These are phyloP conservation scores for Fusarium sp. DNA, from an alignment of 2,329 filamentous ascomycete species.

Conservation along the genomic window DNA sequence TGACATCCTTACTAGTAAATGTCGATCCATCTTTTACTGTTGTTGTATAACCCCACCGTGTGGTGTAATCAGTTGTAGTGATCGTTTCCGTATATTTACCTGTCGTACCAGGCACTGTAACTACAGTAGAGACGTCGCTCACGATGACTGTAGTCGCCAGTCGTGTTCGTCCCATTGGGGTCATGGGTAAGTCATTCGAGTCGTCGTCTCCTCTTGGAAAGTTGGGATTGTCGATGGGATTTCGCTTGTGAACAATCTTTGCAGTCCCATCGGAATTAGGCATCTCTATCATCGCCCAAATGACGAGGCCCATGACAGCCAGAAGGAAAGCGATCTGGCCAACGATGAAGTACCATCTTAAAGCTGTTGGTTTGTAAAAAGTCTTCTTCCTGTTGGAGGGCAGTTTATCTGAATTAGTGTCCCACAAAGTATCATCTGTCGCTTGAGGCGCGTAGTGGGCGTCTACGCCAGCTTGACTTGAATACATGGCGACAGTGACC, in stretches of 20 bases:
- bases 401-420: constrained; percentile 24
- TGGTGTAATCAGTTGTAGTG: constrained; percentile 26
- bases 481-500: constrained; percentile 32
- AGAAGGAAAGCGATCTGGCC: constrained; percentile 32
- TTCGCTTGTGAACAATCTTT: constrained; percentile 34
- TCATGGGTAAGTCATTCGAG: constrained; percentile 1
- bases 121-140: constrained; percentile 22
- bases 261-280: constrained; percentile 41
- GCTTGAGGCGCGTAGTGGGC: constrained; percentile 42
- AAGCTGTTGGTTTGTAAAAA: constrained; percentile 42
- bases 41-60: constrained; percentile 19
- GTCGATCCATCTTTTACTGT: constrained; percentile 22
- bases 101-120: constrained; percentile 39
- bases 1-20: constrained; percentile 7
- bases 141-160: constrained; percentile 34
- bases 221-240: background rate
- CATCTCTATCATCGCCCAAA: constrained; percentile 42
- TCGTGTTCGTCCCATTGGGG: background rate
- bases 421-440: constrained; percentile 39
- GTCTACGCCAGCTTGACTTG: constrained; percentile 29
- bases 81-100: constrained; percentile 36
- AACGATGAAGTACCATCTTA: constrained; percentile 43
- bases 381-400: constrained; percentile 27
- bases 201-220: background rate
- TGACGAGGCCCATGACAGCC: constrained; percentile 36